A percentile compares a stretch with the other conserved stretches of the same genome.
Conservation (phyloP, 371 early-diverging fungal genomes). For the Circinella minor region DNA sequence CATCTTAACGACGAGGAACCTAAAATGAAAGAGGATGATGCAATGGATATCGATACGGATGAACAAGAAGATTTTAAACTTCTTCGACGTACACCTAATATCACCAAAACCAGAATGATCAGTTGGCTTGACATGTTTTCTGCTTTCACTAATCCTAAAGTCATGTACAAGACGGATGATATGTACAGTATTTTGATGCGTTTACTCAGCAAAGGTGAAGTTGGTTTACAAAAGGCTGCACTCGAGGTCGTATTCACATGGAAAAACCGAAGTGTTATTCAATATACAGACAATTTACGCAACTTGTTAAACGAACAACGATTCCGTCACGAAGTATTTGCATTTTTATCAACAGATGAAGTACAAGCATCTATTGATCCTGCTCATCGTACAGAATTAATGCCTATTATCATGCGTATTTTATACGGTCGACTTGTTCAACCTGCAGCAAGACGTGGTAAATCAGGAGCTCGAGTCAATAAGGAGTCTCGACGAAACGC, state of each 20-base stretch:
- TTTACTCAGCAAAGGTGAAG: conserved; percentile 82
- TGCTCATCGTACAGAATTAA: conserved; percentile 68
- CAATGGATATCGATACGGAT: conserved; percentile 29
- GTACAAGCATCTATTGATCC: conserved; percentile 59
- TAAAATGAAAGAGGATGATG: conserved; percentile 27
- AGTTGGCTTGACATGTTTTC: conserved; percentile 78
- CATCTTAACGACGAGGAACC: conserved; percentile 33
- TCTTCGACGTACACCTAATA: conserved; percentile 45
- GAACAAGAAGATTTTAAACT: conserved; percentile 39
- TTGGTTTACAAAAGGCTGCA: conserved; percentile 76
- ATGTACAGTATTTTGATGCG: conserved; percentile 70
- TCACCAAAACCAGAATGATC: conserved; percentile 54
- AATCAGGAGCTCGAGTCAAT: conserved; percentile 3
- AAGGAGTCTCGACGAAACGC: conserved; percentile 74
- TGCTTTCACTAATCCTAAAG: conserved; percentile 71
- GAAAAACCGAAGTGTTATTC: conserved; percentile 68
- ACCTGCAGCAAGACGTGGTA: conserved; percentile 48
- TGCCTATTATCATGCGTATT: conserved; percentile 81
- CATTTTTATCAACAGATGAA: conserved; percentile 68
- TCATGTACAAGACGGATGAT: conserved; percentile 51
- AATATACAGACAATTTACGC: conserved; percentile 77
- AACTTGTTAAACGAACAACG: conserved; percentile 81
- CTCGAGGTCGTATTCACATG: conserved; percentile 85
- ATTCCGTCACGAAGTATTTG: conserved; percentile 88
- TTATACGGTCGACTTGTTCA: conserved; percentile 90